phyloP scores from a whole-genome alignment of 2,329 filamentous ascomycete species.

The Venturia carpophila region DNA sequence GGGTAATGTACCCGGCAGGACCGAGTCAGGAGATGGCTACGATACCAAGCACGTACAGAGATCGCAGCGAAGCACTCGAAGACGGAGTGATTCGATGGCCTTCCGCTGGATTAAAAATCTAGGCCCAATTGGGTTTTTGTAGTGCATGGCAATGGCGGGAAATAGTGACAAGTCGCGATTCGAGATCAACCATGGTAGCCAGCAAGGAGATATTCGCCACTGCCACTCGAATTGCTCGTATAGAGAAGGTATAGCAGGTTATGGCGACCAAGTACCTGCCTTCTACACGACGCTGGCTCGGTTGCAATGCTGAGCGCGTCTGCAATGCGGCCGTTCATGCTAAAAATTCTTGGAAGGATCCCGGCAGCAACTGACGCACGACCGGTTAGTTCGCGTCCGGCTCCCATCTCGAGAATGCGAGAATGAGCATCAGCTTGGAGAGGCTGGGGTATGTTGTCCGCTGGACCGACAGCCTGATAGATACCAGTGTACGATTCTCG shows the following conservation, averaged over 20 bases:
- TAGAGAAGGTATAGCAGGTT: background rate
- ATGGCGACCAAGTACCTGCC: too few relatives aligned
- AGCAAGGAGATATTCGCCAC: background rate
- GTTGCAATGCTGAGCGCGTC: background rate
- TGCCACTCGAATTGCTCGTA: too few relatives aligned
- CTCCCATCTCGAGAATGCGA: background rate
- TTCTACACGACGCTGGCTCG: background rate
- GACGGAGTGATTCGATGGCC: too few relatives aligned
- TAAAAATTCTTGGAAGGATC: conserved; percentile 7
- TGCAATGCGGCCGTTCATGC: background rate
- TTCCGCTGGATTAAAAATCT: too few relatives aligned
- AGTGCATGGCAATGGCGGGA: background rate
- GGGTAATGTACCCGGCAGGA: too few relatives aligned
- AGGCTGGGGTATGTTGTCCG: background rate
- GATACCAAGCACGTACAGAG: too few relatives aligned
- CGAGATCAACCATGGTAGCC: background rate
- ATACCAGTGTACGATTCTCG: too few relatives aligned
- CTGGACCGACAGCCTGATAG: background rate
- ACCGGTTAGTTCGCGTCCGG: background rate
- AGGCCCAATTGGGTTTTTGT: background rate
- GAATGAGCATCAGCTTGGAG: background rate
- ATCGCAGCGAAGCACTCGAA: too few relatives aligned
- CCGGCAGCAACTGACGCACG: background rate
- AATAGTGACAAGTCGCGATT: background rate
- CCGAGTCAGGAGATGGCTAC: too few relatives aligned